phyloP scores from a whole-genome alignment of 2,329 filamentous ascomycete genomes.

The Trichoderma gracile region DNA sequence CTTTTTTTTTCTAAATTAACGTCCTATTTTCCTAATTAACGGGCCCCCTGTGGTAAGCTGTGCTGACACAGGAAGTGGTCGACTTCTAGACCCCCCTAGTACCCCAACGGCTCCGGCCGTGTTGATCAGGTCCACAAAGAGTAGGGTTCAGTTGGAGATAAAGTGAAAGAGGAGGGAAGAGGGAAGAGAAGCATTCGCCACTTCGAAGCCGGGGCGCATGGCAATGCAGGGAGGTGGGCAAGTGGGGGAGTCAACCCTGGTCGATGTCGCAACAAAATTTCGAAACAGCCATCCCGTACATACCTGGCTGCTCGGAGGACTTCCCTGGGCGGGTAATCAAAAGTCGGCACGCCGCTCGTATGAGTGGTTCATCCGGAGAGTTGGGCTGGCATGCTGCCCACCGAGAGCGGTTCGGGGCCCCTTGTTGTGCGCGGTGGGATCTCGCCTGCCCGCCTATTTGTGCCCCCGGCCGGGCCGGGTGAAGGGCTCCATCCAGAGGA shows the following conservation, averaged over 20 bases:
- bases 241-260: not conserved
- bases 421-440: not conserved
- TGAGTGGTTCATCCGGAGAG: conserved; percentile 15
- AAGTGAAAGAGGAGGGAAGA: not conserved
- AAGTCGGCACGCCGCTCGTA: conserved; percentile 5
- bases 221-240: conserved; percentile 18
- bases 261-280: conserved; percentile 13
- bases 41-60: too few relatives aligned
- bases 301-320: conserved; percentile 7
- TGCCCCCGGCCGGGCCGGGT: not conserved
- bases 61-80: too few relatives aligned
- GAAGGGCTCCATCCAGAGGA: not conserved
- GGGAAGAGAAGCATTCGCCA: not conserved
- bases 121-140: conserved; percentile 20
- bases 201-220: conserved; percentile 12
- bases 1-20: too few relatives aligned
- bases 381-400: conserved; percentile 1
- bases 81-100: too few relatives aligned
- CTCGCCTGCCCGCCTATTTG: not conserved
- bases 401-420: conserved; percentile 5
- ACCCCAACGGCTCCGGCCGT: conserved; percentile 19
- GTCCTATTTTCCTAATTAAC: too few relatives aligned
- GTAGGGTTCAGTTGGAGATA: not conserved
- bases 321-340: conserved; percentile 17
- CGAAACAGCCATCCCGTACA: conserved; percentile 11